Evolutionary conservation across 257 asterid genomes (phyloP).

Genomic region (Linderniella brevidens): DNA sequence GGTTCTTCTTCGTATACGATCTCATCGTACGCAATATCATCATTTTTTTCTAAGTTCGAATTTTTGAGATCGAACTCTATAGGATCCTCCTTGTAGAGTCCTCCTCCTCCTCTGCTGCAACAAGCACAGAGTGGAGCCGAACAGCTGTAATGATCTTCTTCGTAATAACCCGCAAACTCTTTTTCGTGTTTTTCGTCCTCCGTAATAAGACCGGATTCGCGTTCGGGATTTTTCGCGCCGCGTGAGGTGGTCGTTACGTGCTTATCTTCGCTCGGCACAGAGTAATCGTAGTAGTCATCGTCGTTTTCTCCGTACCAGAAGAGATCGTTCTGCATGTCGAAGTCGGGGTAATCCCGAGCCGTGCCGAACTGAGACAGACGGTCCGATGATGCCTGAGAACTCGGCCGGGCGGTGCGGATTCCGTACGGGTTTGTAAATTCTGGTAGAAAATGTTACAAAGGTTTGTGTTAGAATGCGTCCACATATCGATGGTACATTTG

Average conservation of each 20-base stretch:
- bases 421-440: conserved; percentile 94
- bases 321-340: conserved; percentile 77
- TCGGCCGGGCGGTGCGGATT: conserved; percentile 26
- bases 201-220: conserved; percentile 12
- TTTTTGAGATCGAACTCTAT: conserved; percentile 8
- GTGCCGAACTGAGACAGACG: conserved; percentile 83
- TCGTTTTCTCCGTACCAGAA: conserved; percentile 81
- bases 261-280: conserved; percentile 62
- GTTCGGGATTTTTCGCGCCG: conserved; percentile 17
- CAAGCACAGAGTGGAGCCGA: conserved; percentile 31
- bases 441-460: conserved; percentile 14
- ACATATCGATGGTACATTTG: neutral
- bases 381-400: conserved; percentile 72
- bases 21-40: no score
- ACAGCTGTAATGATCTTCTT: conserved; percentile 14
- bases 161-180: conserved; percentile 8
- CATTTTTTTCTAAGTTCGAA: no score
- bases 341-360: conserved; percentile 79
- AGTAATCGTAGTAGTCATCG: conserved; percentile 28
- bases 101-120: conserved; percentile 14
- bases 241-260: conserved; percentile 33
- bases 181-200: conserved; percentile 17
- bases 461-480: conserved; percentile 4
- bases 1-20: conserved; percentile 11
- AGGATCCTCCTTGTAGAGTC: neutral